Evolutionary conservation across 257 asterid species (phyloP).

Genomic region (Linaria vulgaris): DNA sequence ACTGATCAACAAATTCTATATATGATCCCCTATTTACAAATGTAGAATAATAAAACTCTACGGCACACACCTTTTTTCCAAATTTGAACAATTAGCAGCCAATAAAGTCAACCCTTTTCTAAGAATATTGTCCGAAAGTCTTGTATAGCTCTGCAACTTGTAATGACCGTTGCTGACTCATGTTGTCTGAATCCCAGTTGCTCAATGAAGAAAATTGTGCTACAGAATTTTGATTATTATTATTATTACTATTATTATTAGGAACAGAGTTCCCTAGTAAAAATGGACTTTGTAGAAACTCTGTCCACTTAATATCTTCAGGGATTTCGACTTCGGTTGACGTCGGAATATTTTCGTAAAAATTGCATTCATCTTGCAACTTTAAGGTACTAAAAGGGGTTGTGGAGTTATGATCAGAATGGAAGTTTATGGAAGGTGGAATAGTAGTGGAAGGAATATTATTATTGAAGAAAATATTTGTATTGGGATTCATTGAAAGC

Average conservation of each 20-base stretch:
- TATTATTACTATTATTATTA: conserved; percentile 24
- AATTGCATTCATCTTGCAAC: conserved; percentile 18
- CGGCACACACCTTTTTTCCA: conserved; percentile 50
- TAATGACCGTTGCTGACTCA: conserved; percentile 39
- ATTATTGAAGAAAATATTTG: conserved; percentile 40
- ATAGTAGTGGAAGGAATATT: too few relatives aligned
- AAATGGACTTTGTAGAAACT: conserved; percentile 70
- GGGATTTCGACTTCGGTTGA: neutral
- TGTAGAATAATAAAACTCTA: conserved; percentile 37
- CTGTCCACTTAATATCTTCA: conserved; percentile 61
- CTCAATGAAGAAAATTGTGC: conserved; percentile 30
- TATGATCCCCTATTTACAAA: conserved; percentile 65
- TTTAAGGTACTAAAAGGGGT: conserved; percentile 24
- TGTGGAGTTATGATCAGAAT: conserved; percentile 17
- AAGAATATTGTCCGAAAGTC: conserved; percentile 68
- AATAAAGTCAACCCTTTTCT: conserved; percentile 13
- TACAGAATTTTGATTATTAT: conserved; percentile 23
- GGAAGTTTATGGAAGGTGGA: conserved; percentile 15
- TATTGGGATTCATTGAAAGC: conserved; percentile 37
- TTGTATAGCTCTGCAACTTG: conserved; percentile 42
- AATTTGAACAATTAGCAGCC: conserved; percentile 26
- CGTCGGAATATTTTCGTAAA: conserved; percentile 14
- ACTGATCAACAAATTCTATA: conserved; percentile 39
- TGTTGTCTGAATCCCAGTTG: conserved; percentile 37
- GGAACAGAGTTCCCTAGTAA: conserved; percentile 33